Conservation (phyloP, 257 asterid genomes). For the Rehmannia glutinosa region DNA sequence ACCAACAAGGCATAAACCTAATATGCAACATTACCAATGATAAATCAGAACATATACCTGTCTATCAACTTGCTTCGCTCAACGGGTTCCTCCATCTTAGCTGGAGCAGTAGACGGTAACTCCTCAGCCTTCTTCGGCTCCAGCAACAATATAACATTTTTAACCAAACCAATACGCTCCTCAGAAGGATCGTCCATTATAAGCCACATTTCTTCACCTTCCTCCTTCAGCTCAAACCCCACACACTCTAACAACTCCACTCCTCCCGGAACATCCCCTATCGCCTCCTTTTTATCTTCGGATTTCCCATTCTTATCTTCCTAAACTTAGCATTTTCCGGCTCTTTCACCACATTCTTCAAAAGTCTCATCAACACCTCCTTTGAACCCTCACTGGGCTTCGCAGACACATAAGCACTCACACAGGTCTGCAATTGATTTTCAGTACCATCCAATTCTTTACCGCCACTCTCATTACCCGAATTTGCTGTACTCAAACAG, state of each 20-base stretch:
- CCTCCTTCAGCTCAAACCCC: slow-evolving; percentile 79
- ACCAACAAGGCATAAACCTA: too few relatives aligned
- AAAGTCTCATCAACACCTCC: slow-evolving; percentile 61
- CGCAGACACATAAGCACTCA: slow-evolving; percentile 60
- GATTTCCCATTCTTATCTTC: slow-evolving; percentile 84
- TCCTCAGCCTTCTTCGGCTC: slow-evolving; percentile 55
- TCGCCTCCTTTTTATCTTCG: slow-evolving; percentile 84
- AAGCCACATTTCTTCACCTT: slow-evolving; percentile 80
- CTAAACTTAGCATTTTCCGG: slow-evolving; percentile 85
- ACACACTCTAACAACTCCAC: slow-evolving; percentile 76
- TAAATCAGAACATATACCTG: slow-evolving; percentile 47
- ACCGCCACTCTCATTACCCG: slow-evolving; percentile 8
- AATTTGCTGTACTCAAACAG: slow-evolving; percentile 45
- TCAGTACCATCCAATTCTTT: slow-evolving; percentile 23
- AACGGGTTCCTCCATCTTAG: slow-evolving; percentile 40
- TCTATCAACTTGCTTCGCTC: slow-evolving; percentile 63
- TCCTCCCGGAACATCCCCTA: slow-evolving; percentile 74
- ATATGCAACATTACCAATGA: too few relatives aligned
- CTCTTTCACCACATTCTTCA: slow-evolving; percentile 65
- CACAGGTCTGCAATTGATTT: slow-evolving; percentile 49
- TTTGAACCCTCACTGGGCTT: slow-evolving; percentile 57
- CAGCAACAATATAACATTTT: slow-evolving; percentile 42
- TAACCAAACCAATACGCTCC: slow-evolving; percentile 42
- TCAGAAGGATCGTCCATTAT: slow-evolving; percentile 65
- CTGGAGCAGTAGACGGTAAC: slow-evolving; percentile 28